phyloP scores from a whole-genome alignment of 352 stramenopile genomes.

The Phytopythium cucurbitacearum region DNA sequence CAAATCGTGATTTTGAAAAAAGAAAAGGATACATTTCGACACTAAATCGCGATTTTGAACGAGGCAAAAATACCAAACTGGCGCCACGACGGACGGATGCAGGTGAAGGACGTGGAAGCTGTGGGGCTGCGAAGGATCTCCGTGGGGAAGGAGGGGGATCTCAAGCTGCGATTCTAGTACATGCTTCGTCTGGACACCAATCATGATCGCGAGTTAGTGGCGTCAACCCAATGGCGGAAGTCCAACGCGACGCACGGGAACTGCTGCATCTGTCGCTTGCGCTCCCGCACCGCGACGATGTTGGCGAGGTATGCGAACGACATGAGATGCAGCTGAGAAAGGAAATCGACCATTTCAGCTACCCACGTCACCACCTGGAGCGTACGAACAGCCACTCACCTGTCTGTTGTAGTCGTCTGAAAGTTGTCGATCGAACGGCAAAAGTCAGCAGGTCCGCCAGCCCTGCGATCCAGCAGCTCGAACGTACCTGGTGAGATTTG shows the following conservation, averaged over 20 bases:
- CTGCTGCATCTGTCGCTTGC: slow-evolving; percentile 25
- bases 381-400: slow-evolving; percentile 8
- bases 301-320: slow-evolving; percentile 52
- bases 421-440: background rate
- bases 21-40: too few species aligned
- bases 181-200: slow-evolving; percentile 29
- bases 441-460: background rate
- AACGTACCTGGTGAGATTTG: slow-evolving; percentile 33
- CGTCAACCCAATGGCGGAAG: background rate
- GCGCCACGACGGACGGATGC: too few species aligned
- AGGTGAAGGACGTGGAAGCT: background rate
- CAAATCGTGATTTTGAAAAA: too few species aligned
- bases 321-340: slow-evolving; percentile 29
- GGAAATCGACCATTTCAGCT: background rate
- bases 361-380: background rate
- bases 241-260: slow-evolving; percentile 14
- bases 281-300: slow-evolving; percentile 45
- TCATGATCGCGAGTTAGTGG: background rate
- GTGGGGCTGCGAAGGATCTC: background rate
- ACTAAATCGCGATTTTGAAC: too few species aligned
- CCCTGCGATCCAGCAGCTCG: background rate
- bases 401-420: slow-evolving; percentile 48
- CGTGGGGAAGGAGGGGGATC: too few species aligned
- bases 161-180: slow-evolving; percentile 17
- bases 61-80: too few species aligned